Evolutionary conservation across 2,329 filamentous ascomycete species (phyloP).

Genomic region (Colletotrichum magnum): DNA sequence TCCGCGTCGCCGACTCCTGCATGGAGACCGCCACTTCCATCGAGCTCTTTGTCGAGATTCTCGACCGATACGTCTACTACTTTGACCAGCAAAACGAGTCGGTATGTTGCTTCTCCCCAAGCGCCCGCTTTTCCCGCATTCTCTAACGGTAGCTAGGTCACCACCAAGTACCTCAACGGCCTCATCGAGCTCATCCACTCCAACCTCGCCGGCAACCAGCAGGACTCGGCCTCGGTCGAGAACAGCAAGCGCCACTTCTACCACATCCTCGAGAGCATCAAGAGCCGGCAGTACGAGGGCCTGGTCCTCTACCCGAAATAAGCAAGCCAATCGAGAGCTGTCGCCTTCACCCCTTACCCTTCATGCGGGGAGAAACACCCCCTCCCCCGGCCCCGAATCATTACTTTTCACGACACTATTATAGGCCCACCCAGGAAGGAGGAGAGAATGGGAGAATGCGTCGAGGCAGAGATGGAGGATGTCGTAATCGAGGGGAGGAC

Average conservation of each 20-base stretch:
- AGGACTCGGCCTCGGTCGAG: slow-evolving; percentile 86
- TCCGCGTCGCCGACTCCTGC: slow-evolving; percentile 96
- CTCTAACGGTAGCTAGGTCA: slow-evolving; percentile 68
- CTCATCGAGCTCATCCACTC: slow-evolving; percentile 98
- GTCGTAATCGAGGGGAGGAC: slow-evolving; percentile 2
- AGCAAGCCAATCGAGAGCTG: neutral
- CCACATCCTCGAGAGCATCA: slow-evolving; percentile 94
- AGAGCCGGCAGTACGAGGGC: slow-evolving; percentile 91
- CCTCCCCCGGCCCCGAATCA: neutral
- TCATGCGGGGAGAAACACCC: neutral
- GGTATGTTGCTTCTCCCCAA: slow-evolving; percentile 59
- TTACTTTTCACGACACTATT: slow-evolving; percentile 11
- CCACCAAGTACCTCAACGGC: slow-evolving; percentile 97
- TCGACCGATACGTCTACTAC: slow-evolving; percentile 99
- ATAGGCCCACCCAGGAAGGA: neutral
- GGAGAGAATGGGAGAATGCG: neutral
- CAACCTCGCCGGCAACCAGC: slow-evolving; percentile 88
- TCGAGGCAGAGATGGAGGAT: too few relatives aligned
- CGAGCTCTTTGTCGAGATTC: slow-evolving; percentile 97
- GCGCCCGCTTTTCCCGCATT: neutral
- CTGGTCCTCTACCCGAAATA: slow-evolving; percentile 77
- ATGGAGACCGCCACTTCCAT: slow-evolving; percentile 99
- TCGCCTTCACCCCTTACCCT: neutral
- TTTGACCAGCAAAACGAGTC: slow-evolving; percentile 99
- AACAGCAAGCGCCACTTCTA: slow-evolving; percentile 94